Evolutionary conservation across 1,284 basidiomycete genomes (phyloP), one percentile per base, ranked within the genome.

Genomic region (Malassezia cuniculi): DNA sequence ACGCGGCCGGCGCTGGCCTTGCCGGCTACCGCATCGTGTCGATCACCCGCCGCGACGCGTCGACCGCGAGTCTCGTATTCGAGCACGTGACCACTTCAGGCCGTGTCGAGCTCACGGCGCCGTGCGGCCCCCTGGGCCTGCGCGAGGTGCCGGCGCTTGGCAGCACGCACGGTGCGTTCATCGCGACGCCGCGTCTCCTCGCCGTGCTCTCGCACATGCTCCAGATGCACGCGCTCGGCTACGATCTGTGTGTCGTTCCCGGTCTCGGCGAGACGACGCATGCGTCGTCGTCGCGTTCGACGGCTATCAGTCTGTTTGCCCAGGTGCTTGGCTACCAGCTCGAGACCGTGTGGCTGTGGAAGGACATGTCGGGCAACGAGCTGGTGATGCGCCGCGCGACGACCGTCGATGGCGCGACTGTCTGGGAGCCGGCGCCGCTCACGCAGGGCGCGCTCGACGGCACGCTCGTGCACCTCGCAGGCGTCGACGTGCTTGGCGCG

Each of bases 291-390:
- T 69, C 67, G 17, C 69, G 68, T 5, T 58, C 66, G 2, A 58
- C 67, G 6, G 47, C 59, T 27, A 66, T 70, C 31, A 28, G 45
- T 2, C 47, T 68, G 4, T 69, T 70, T 49, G 66, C 60, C 8
- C 31, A 54, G 5, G 37, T 67, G 6, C 50, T 69, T 10, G 69
- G 69, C 1, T 70, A 69, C 40, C 55, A 52, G 6, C 51, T 66
- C 26, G 66, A 69, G 38, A 52, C 59, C 3, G 43, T 69, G 1
- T 68, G 67, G 54, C 52, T 70, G 3, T 69, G 60, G 53, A 69
- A 69, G 37, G 69, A 70, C 29, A 38, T 69, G 0, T 52, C 57
- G 10, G 68, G 68, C 7, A 52, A 56, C 9, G 69, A 69, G 49
- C 50, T 70, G 9, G 29, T 65, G 14, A 62, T 62, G 57, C 50